These are phyloP conservation scores for Aspergillus sp. DNA, from an alignment of 2,329 filamentous ascomycete genomes.

Conservation along the genomic window DNA sequence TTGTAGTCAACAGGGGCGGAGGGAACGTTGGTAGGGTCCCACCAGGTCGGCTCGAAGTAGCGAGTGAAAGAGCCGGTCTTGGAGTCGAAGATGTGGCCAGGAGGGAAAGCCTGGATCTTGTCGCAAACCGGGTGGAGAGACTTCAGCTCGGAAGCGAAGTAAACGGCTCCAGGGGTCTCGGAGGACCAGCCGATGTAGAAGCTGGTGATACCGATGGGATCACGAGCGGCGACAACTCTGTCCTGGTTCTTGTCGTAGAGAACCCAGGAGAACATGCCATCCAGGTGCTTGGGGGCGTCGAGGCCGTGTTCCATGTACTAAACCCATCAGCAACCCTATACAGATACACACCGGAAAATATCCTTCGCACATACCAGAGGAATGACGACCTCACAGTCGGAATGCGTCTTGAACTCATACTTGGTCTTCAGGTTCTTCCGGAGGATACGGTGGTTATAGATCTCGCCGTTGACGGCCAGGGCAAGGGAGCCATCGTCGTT, in stretches of 20 bases:
- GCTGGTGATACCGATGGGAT: conserved; percentile 95
- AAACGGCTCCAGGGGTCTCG: conserved; percentile 77
- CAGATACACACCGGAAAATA: not conserved
- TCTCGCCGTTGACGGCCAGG: conserved; percentile 97
- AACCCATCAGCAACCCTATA: conserved; percentile 21
- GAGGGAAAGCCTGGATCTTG: conserved; percentile 90
- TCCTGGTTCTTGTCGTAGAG: conserved; percentile 95
- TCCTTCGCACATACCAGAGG: conserved; percentile 68
- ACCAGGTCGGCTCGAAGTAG: conserved; percentile 93
- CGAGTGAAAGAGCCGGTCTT: conserved; percentile 79
- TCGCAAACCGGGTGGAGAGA: conserved; percentile 91
- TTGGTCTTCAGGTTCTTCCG: conserved; percentile 80
- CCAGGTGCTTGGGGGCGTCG: conserved; percentile 88
- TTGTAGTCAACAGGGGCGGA: conserved; percentile 80
- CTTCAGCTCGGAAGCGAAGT: conserved; percentile 97
- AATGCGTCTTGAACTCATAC: conserved; percentile 98
- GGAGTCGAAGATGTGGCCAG: conserved; percentile 94
- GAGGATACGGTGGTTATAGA: conserved; percentile 97
- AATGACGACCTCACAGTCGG: conserved; percentile 98
- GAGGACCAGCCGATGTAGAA: conserved; percentile 95
- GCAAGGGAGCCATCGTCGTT: conserved; percentile 86
- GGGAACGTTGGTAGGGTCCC: conserved; percentile 78
- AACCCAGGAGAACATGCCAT: conserved; percentile 99
- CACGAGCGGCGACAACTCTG: conserved; percentile 87
- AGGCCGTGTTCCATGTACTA: conserved; percentile 91